Conservation (phyloP, 805 yeast species). For the Schizosaccharomyces octosporus region DNA sequence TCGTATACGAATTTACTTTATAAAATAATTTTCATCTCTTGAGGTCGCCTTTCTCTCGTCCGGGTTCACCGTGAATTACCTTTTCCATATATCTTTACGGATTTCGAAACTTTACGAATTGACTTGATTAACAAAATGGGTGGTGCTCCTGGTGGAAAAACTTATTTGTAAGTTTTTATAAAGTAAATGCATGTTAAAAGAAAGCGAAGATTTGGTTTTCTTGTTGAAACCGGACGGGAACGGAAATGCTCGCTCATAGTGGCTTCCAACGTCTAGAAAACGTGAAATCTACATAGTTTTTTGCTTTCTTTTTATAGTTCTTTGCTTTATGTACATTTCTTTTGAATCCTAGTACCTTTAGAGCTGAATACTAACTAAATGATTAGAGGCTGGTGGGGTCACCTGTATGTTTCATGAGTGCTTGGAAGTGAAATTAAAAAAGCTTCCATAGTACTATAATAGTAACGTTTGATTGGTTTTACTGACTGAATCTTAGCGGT, state of each 20-base stretch:
- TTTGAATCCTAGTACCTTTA: too few relatives aligned
- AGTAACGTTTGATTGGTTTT: neutral
- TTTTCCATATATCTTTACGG: neutral
- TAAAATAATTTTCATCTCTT: neutral
- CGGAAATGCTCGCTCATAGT: neutral
- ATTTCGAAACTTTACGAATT: too few relatives aligned
- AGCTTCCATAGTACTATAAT: neutral
- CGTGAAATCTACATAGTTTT: neutral
- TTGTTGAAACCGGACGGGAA: too few relatives aligned
- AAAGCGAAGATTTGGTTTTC: neutral
- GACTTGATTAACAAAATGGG: neutral
- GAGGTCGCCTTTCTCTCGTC: too few relatives aligned
- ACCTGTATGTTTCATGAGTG: slow-evolving; percentile 32
- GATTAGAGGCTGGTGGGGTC: slow-evolving; percentile 97
- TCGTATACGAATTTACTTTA: neutral
- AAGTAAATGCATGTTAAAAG: neutral
- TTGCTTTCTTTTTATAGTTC: neutral
- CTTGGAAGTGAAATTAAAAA: too few relatives aligned
- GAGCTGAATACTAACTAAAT: slow-evolving; percentile 7
- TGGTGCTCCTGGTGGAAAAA: neutral
- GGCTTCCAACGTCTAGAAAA: neutral
- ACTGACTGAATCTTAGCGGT: slow-evolving; percentile 11
- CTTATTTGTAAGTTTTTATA: neutral
- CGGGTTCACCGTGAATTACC: neutral
- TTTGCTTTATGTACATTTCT: neutral